phyloP scores from a whole-genome alignment of 2,329 filamentous ascomycete genomes.

The Cadophora gregata region DNA sequence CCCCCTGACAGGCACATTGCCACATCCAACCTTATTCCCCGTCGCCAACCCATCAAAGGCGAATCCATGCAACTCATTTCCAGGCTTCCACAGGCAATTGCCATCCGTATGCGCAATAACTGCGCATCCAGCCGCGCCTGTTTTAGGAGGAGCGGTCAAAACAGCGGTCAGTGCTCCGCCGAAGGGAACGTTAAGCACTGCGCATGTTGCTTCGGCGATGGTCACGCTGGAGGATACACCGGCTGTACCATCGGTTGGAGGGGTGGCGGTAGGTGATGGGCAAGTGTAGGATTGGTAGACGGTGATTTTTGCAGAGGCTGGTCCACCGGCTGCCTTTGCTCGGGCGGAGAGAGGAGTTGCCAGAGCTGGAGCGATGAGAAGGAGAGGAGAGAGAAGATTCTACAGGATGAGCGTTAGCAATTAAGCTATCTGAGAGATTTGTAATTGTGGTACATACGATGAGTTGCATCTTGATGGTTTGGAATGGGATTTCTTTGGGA shows the following conservation, averaged over 20 bases:
- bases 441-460: background rate
- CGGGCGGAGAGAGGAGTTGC: background rate
- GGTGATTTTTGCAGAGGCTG: slow-evolving; percentile 3
- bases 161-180: background rate
- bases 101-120: background rate
- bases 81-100: background rate
- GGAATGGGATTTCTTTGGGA: background rate
- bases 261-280: background rate
- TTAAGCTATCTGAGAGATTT: background rate
- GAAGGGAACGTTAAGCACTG: background rate
- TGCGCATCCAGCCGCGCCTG: background rate
- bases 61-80: slow-evolving; percentile 2
- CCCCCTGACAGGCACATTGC: background rate
- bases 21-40: background rate
- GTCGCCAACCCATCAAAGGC: slow-evolving; percentile 6
- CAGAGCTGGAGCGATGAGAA: background rate
- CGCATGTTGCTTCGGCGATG: slow-evolving; percentile 5
- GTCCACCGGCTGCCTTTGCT: slow-evolving; percentile 1
- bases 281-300: background rate
- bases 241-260: background rate
- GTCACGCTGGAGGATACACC: background rate
- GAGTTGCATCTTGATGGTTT: background rate
- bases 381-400: background rate
- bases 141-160: background rate
- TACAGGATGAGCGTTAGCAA: background rate